A percentile compares a stretch with the other conserved stretches of the same genome.
phyloP scores from a whole-genome alignment of 192 early-diverging fungal species.

The Umbelopsis sp. region DNA sequence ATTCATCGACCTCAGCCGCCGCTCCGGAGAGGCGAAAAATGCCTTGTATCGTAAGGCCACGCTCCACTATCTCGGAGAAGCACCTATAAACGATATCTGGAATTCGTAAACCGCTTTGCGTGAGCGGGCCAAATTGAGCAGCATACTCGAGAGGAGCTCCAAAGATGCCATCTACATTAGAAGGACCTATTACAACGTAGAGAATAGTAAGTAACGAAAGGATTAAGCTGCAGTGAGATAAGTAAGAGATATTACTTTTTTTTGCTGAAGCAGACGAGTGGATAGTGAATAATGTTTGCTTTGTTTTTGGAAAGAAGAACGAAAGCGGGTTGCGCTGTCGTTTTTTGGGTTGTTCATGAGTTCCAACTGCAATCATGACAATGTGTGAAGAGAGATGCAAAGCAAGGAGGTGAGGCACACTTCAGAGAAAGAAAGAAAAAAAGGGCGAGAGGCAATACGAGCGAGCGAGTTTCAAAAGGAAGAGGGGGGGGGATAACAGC shows the following conservation, averaged over 20 bases:
- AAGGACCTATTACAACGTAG: not conserved
- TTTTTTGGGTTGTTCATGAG: slow-evolving; percentile 5
- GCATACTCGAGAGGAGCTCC: slow-evolving; percentile 33
- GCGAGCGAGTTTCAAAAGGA: not conserved
- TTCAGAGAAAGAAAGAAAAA: not conserved
- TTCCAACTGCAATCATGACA: slow-evolving; percentile 13
- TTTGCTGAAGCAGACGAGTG: slow-evolving; percentile 1
- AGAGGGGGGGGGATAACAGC: not conserved
- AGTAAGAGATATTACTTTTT: slow-evolving; percentile 16
- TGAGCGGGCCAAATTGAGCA: slow-evolving; percentile 25
- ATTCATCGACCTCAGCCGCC: slow-evolving; percentile 30
- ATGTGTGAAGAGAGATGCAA: not conserved
- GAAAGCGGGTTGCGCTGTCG: slow-evolving; percentile 22
- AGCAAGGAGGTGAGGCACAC: not conserved
- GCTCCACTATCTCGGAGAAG: slow-evolving; percentile 31
- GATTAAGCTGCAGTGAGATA: not conserved
- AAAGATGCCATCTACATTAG: slow-evolving; percentile 25
- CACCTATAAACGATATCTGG: slow-evolving; percentile 32
- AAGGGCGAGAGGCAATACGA: not conserved
- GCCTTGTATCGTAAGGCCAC: slow-evolving; percentile 32
- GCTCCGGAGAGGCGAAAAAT: slow-evolving; percentile 40
- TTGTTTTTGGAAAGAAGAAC: slow-evolving; percentile 21
- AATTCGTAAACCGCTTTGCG: slow-evolving; percentile 17
- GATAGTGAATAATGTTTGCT: slow-evolving; percentile 19
- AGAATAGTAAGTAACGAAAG: not conserved